Evolutionary conservation across 2,329 filamentous ascomycete genomes (phyloP).

Genomic region (Tolypocladium amazonense): DNA sequence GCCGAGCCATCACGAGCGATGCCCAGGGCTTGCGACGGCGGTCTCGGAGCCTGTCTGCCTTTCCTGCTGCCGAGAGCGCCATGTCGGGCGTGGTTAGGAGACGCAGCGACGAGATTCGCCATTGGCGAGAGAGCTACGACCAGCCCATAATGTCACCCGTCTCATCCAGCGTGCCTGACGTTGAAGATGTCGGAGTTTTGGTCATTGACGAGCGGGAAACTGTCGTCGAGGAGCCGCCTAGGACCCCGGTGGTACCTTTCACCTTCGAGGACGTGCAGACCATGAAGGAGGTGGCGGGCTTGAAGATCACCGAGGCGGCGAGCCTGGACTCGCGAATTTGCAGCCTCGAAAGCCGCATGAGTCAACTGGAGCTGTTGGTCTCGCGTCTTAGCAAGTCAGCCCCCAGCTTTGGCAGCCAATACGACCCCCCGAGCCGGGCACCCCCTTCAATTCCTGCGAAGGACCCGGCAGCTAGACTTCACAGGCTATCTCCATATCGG

Average conservation of each 20-base stretch:
- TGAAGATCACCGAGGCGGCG: slow-evolving; percentile 47
- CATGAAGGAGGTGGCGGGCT: slow-evolving; percentile 36
- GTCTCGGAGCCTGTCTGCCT: slow-evolving; percentile 48
- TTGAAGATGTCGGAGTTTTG: slow-evolving; percentile 17
- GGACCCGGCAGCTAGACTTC: neutral
- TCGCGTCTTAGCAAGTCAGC: slow-evolving; percentile 36
- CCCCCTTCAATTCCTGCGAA: neutral
- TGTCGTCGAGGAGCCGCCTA: slow-evolving; percentile 20
- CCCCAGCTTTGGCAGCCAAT: slow-evolving; percentile 22
- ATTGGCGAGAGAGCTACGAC: slow-evolving; percentile 52
- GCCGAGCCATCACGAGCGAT: slow-evolving; percentile 51
- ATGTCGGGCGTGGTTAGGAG: slow-evolving; percentile 28
- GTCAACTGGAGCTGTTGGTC: slow-evolving; percentile 42
- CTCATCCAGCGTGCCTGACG: slow-evolving; percentile 33
- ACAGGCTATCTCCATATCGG: neutral
- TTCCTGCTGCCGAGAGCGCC: slow-evolving; percentile 28
- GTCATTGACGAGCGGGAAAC: slow-evolving; percentile 21
- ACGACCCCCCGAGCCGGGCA: neutral
- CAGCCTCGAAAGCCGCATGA: slow-evolving; percentile 39
- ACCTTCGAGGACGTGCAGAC: slow-evolving; percentile 38
- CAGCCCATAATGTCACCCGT: slow-evolving; percentile 39
- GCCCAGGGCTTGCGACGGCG: slow-evolving; percentile 37
- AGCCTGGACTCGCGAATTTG: slow-evolving; percentile 43
- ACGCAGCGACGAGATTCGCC: slow-evolving; percentile 53
- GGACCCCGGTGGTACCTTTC: slow-evolving; percentile 39